Evolutionary conservation across 2,329 filamentous ascomycete genomes (phyloP), one percentile per base, ranked within the genome.

Genomic region (Ophiostoma pallidulum): DNA sequence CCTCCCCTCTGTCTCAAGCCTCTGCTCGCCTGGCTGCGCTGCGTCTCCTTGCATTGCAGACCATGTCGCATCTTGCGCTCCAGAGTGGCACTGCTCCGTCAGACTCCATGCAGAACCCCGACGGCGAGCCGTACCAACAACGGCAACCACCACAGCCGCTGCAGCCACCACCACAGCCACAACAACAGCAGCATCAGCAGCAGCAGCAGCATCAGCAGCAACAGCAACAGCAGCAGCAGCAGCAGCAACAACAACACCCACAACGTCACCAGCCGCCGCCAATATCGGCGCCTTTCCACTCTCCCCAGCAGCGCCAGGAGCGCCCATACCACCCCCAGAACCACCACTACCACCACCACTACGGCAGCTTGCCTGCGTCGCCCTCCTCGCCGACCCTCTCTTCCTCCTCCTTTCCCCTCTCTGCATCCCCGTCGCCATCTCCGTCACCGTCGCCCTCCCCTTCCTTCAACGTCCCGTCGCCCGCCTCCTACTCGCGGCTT

Each of bases 51-150:
- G 64, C 64, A 66, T 66, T 64, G 67, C 61, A 62, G 63, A 70
- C 65, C 67, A 74, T 75, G 72, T 72, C 72, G 65, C 72, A 74
- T 65, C 68, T 69, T 67, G 66, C 66, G 62, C 65, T 66, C 64
- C 69, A 67, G 62, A 64, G 62, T 62, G 51, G 65, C 59, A 63
- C 70, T 59, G 51, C 37, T n/a, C 61, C 60, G 59, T 54, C 42
- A 28, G 51, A 47, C 32, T 41, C 51, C 41, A 37, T 24, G 26
- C 40, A 32, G 44, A 8, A 13, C 22, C 38, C 36, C 36, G 18
- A 37, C 1, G 46, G 47, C 14, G 6, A 24, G 3, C 24, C 41
- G 18, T 19, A 29, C 12, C 33, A 39, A 12, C 20, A 41, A 2
- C 28, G 8, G 7, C 28, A 40, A 3, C 9, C 28, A 2, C 28